Percentiles rank a stretch among this genome's conserved stretches.
These are phyloP conservation scores for Trichoderma breve DNA, from an alignment of 2,329 filamentous ascomycete species.

Conservation along the genomic window DNA sequence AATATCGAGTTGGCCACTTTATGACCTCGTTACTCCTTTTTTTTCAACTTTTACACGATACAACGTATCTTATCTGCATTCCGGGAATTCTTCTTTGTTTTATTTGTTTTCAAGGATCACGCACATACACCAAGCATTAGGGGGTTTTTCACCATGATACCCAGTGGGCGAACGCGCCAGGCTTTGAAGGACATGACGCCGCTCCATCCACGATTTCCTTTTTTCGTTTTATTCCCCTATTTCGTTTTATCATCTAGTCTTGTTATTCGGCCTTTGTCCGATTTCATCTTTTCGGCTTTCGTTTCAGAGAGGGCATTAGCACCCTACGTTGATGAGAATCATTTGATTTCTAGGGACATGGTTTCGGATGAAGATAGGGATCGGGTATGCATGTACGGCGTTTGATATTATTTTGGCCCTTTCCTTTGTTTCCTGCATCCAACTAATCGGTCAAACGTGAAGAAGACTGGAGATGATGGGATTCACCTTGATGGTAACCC, in stretches of 20 bases:
- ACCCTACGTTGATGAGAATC: conserved; percentile 11
- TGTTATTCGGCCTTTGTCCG: background rate
- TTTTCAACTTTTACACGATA: background rate
- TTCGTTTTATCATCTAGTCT: conserved; percentile 4
- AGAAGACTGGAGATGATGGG: conserved; percentile 3
- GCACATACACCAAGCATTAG: conserved; percentile 38
- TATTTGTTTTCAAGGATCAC: conserved; percentile 20
- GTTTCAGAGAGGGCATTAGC: background rate
- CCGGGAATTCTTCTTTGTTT: background rate
- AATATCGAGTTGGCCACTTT: background rate
- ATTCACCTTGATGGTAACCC: background rate
- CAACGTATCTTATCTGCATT: conserved; percentile 11
- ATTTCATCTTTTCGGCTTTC: background rate
- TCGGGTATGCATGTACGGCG: conserved; percentile 33
- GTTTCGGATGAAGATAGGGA: conserved; percentile 23
- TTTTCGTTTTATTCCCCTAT: conserved; percentile 20
- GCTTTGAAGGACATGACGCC: conserved; percentile 36
- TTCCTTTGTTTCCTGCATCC: conserved; percentile 24
- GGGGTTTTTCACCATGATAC: conserved; percentile 37
- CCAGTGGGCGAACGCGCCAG: conserved; percentile 40
- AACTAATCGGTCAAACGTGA: conserved; percentile 5
- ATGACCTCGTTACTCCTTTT: background rate
- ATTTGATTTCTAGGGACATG: conserved; percentile 19
- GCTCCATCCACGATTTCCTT: conserved; percentile 37
- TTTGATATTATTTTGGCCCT: conserved; percentile 24